phyloP scores from a whole-genome alignment of 2,329 filamentous ascomycete species.

The Verticillium nubilum region DNA sequence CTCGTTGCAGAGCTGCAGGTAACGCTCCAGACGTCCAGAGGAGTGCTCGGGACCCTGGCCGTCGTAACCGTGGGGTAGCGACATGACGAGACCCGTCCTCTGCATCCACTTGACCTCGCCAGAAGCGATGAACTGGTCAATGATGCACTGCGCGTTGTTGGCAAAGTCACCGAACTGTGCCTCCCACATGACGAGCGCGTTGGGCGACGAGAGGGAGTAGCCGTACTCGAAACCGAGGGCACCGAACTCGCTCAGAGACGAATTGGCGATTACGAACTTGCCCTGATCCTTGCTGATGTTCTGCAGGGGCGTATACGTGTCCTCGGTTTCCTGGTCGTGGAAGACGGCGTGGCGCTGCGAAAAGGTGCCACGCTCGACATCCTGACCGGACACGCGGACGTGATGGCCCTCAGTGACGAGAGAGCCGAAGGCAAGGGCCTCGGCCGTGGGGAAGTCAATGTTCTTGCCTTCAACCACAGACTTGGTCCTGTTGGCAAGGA shows the following conservation, averaged over 20 bases:
- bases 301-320: conserved; percentile 88
- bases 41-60: conserved; percentile 98
- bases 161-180: conserved; percentile 99
- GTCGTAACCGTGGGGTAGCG: conserved; percentile 94
- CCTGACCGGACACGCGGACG: conserved; percentile 95
- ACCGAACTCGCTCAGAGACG: conserved; percentile 66
- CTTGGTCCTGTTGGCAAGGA: conserved; percentile 84
- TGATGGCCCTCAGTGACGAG: conserved; percentile 92
- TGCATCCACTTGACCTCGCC: conserved; percentile 99
- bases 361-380: conserved; percentile 99
- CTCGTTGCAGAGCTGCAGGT: conserved; percentile 95
- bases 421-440: conserved; percentile 90
- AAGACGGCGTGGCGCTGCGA: conserved; percentile 96
- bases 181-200: conserved; percentile 98
- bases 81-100: conserved; percentile 93
- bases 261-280: conserved; percentile 96
- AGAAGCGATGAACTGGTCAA: conserved; percentile 97
- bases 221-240: conserved; percentile 97
- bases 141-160: conserved; percentile 98
- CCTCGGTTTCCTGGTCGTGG: conserved; percentile 93
- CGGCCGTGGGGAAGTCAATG: conserved; percentile 96
- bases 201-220: conserved; percentile 94
- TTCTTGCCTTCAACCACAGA: conserved; percentile 85
- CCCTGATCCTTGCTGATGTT: conserved; percentile 86
- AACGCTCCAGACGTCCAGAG: conserved; percentile 93